Evolutionary conservation across 139 green algal genomes (phyloP).

Genomic region (Picochlorum sp.): DNA sequence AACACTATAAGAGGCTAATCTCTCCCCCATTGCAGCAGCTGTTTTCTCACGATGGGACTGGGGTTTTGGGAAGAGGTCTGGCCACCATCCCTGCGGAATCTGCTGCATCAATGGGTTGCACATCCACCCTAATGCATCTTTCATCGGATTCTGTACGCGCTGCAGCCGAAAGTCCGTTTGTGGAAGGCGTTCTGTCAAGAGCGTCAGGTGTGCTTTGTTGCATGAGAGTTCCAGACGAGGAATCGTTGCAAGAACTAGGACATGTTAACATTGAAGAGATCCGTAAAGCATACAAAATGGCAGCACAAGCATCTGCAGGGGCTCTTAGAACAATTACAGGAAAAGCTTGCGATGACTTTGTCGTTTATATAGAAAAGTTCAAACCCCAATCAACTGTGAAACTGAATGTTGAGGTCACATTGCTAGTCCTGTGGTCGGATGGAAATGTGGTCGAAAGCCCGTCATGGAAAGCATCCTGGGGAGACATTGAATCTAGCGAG

Average conservation of each 20-base stretch:
- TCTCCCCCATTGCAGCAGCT: slow-evolving; percentile 47
- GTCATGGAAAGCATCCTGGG: not conserved
- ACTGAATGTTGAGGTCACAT: slow-evolving; percentile 16
- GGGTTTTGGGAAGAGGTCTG: slow-evolving; percentile 47
- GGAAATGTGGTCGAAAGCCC: not conserved
- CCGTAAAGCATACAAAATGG: slow-evolving; percentile 6
- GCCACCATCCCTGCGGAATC: slow-evolving; percentile 35
- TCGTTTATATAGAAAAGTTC: slow-evolving; percentile 43
- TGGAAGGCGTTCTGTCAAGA: slow-evolving; percentile 39
- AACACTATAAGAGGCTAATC: slow-evolving; percentile 53
- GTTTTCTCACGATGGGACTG: slow-evolving; percentile 16
- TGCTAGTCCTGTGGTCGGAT: slow-evolving; percentile 28
- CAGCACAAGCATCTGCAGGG: slow-evolving; percentile 33
- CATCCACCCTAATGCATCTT: slow-evolving; percentile 37
- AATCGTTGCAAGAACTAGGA: not conserved
- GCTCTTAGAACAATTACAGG: slow-evolving; percentile 33
- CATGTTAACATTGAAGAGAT: not conserved
- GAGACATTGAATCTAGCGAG: not conserved
- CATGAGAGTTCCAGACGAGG: slow-evolving; percentile 40
- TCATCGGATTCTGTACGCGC: slow-evolving; percentile 34
- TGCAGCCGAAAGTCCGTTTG: slow-evolving; percentile 61
- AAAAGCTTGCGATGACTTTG: slow-evolving; percentile 50
- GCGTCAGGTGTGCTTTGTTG: slow-evolving; percentile 56
- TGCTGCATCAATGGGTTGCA: slow-evolving; percentile 33
- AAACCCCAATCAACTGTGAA: not conserved